phyloP scores from a whole-genome alignment of 106 monocot genomes.

The Dendrobium catenatum region DNA sequence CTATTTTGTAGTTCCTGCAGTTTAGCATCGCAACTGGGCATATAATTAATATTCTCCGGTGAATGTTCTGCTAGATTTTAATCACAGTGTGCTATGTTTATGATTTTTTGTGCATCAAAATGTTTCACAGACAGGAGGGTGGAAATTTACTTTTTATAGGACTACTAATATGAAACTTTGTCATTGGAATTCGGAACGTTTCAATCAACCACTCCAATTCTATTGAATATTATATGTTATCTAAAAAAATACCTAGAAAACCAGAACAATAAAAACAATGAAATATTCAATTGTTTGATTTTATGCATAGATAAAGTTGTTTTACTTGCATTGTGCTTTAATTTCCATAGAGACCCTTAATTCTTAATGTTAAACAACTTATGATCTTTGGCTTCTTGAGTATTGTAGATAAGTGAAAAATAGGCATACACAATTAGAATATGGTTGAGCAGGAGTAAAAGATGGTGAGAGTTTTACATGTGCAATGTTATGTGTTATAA shows the following conservation, averaged over 20 bases:
- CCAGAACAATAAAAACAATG: not conserved
- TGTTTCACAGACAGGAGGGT: not conserved
- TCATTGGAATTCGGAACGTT: not conserved
- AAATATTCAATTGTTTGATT: not conserved
- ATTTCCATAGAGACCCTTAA: not conserved
- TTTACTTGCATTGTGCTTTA: not conserved
- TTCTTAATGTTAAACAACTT: not conserved
- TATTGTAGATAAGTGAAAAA: not conserved
- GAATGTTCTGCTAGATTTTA: not conserved
- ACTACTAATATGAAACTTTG: not conserved
- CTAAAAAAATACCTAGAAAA: not conserved
- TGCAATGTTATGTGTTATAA: not conserved
- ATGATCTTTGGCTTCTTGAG: not conserved
- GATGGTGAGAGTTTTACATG: not conserved
- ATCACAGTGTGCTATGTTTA: not conserved
- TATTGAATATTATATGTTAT: not conserved
- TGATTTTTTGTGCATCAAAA: not conserved
- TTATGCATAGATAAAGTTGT: not conserved
- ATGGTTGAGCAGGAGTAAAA: not conserved
- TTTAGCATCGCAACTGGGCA: not conserved
- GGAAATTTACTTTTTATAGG: not conserved
- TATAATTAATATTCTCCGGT: not conserved
- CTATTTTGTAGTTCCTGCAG: not conserved
- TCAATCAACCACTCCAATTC: not conserved
- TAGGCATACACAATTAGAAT: not conserved